phyloP scores from a whole-genome alignment of 176 grass and related monocot genomes.

The Microstegium vimineum region DNA sequence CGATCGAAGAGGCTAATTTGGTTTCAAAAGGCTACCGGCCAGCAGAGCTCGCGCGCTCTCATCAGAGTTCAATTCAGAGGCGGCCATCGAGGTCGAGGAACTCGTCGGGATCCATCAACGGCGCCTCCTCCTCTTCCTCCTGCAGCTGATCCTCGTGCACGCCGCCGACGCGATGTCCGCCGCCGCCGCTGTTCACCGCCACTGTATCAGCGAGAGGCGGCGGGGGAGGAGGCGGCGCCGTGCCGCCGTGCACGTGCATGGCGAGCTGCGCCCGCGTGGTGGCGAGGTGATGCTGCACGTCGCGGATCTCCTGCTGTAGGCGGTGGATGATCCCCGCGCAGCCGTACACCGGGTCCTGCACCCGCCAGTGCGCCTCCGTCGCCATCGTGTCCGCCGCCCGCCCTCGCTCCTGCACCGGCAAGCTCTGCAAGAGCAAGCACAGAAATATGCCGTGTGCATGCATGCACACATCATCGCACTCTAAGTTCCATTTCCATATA shows the following conservation, averaged over 20 bases:
- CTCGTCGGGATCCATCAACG: conserved; percentile 21
- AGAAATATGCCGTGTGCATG: background rate
- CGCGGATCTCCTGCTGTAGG: conserved; percentile 49
- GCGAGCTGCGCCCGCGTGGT: conserved; percentile 42
- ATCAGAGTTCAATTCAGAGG: no score
- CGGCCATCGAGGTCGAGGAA: conserved; percentile 27
- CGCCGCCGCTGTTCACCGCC: no score
- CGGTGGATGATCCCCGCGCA: conserved; percentile 43
- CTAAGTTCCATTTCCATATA: no score
- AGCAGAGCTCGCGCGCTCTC: background rate
- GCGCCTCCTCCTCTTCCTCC: background rate
- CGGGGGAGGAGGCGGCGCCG: no score
- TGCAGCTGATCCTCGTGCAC: no score
- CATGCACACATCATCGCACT: background rate
- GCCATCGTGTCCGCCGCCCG: conserved; percentile 51
- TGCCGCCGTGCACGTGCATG: background rate
- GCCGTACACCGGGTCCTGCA: conserved; percentile 75
- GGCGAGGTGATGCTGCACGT: conserved; percentile 47
- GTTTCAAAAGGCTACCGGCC: background rate
- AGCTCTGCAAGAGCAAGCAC: background rate
- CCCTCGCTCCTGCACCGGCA: conserved; percentile 37
- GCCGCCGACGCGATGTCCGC: no score
- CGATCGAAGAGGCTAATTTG: background rate
- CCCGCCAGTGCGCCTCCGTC: conserved; percentile 56
- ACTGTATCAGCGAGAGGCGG: no score